Evolutionary conservation across 169 alveolate genomes (phyloP).

Genomic region (Amoebophrya sp.): DNA sequence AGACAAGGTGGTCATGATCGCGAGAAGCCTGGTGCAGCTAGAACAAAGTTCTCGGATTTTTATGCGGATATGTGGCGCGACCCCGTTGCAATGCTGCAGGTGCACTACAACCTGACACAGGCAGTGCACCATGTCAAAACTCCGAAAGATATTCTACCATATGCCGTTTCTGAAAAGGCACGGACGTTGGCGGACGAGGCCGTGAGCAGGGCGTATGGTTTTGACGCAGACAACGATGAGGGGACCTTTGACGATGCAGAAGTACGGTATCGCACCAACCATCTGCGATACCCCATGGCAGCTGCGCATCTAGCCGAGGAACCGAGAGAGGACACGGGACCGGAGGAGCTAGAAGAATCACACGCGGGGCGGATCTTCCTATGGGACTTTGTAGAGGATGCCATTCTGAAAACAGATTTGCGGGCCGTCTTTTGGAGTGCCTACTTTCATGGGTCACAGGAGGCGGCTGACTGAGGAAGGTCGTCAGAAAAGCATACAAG

Average conservation of each 20-base stretch:
- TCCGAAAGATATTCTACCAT: too few relatives aligned
- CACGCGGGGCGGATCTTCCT: background rate
- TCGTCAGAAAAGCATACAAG: too few relatives aligned
- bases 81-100: background rate
- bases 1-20: too few relatives aligned
- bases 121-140: too few relatives aligned
- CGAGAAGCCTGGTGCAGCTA: background rate
- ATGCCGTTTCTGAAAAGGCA: too few relatives aligned
- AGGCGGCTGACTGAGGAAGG: too few relatives aligned
- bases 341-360: background rate
- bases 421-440: background rate
- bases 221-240: too few relatives aligned
- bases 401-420: background rate
- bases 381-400: background rate
- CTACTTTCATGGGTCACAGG: too few relatives aligned
- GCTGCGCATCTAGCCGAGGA: background rate
- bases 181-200: too few relatives aligned
- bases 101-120: background rate
- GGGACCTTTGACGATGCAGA: too few relatives aligned
- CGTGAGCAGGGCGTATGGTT: too few relatives aligned
- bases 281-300: background rate
- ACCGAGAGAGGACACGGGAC: background rate
- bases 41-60: background rate
- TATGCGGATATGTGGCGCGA: background rate
- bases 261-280: too few relatives aligned